phyloP scores from a whole-genome alignment of 1,284 basidiomycete species.

The Nidula niveotomentosa region DNA sequence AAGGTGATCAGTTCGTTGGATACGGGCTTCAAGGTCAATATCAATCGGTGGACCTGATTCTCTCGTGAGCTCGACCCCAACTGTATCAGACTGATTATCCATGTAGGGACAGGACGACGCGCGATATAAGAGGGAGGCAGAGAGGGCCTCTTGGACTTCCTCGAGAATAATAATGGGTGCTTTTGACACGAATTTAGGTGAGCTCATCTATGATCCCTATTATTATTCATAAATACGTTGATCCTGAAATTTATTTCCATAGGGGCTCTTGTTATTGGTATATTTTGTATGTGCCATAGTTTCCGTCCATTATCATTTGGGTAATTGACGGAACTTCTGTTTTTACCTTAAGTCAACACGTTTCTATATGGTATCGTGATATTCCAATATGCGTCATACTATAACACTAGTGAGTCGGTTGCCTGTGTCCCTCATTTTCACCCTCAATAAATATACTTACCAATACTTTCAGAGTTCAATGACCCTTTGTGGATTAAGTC shows the following conservation, averaged over 20 bases:
- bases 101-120: too few relatives aligned
- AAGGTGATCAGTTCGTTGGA: too few relatives aligned
- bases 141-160: too few relatives aligned
- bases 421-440: too few relatives aligned
- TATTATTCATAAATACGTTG: not conserved
- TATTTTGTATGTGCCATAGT: conserved; percentile 11
- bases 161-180: not conserved
- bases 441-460: not conserved
- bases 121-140: too few relatives aligned
- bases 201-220: not conserved
- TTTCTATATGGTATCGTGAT: conserved; percentile 26
- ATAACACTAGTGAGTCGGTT: conserved; percentile 12
- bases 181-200: conserved; percentile 9
- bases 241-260: not conserved
- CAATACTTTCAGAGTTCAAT: conserved; percentile 13
- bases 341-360: conserved; percentile 20
- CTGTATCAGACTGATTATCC: too few relatives aligned
- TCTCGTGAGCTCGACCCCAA: too few relatives aligned
- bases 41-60: too few relatives aligned
- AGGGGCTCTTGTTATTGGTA: conserved; percentile 19
- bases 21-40: too few relatives aligned
- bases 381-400: conserved; percentile 20
- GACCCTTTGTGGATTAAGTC: conserved; percentile 23
- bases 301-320: not conserved
- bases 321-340: too few relatives aligned